These are phyloP conservation scores for Henckelia pumila DNA, from an alignment of 257 asterid genomes.

Conservation along the genomic window DNA sequence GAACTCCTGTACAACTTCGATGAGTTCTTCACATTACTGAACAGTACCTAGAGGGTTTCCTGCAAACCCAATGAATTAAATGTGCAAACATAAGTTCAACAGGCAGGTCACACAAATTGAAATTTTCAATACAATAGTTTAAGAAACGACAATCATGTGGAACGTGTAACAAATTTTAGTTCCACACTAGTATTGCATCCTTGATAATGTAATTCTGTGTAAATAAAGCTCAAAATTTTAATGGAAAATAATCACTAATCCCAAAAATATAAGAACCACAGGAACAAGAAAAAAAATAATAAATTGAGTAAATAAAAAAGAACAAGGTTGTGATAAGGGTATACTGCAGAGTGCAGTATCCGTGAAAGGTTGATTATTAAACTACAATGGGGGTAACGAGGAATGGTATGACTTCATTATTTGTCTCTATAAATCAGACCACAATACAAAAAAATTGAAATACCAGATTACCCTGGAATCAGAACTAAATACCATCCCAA, in stretches of 20 bases:
- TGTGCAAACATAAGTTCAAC: background rate
- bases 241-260: background rate
- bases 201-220: background rate
- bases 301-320: background rate
- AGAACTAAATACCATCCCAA: background rate
- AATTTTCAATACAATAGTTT: background rate
- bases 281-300: background rate
- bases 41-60: constrained; percentile 35
- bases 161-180: constrained; percentile 4
- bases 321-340: background rate
- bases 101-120: background rate
- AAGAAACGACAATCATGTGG: background rate
- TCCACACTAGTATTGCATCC: background rate
- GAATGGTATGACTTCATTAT: background rate
- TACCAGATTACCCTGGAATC: background rate
- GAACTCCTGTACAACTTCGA: constrained; percentile 45
- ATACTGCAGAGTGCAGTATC: background rate
- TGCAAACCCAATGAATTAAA: constrained; percentile 28
- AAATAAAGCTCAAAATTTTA: constrained; percentile 17
- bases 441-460: background rate
- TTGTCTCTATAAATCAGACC: constrained; percentile 1
- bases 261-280: constrained; percentile 14
- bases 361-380: constrained; percentile 6
- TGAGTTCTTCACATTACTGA: constrained; percentile 42
- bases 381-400: constrained; percentile 5